These are phyloP conservation scores for Lasiodiplodia theobromae DNA, from an alignment of 2,329 filamentous ascomycete genomes.

Conservation along the genomic window DNA sequence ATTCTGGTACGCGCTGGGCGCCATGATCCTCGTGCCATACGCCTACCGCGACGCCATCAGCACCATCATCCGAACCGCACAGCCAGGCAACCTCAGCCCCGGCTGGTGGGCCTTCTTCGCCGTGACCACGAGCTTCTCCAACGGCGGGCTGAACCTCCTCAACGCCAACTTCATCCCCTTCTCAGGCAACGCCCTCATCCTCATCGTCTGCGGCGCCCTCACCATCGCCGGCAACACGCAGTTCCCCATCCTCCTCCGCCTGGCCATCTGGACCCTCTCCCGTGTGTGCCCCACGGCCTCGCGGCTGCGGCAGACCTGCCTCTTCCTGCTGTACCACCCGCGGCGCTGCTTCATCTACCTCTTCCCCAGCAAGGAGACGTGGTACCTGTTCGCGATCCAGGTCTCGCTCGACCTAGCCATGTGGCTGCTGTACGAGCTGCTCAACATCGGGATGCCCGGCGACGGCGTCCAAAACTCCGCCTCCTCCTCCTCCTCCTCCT, in stretches of 20 bases:
- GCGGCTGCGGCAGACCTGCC: slow-evolving; percentile 44
- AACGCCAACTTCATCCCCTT: slow-evolving; percentile 47
- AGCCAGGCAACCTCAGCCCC: slow-evolving; percentile 39
- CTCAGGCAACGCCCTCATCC: slow-evolving; percentile 48
- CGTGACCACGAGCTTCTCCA: slow-evolving; percentile 39
- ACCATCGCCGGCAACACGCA: slow-evolving; percentile 72
- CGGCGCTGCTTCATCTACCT: slow-evolving; percentile 68
- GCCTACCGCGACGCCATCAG: slow-evolving; percentile 28
- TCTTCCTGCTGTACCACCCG: slow-evolving; percentile 47
- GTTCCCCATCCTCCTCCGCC: slow-evolving; percentile 68
- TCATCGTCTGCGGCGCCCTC: slow-evolving; percentile 61
- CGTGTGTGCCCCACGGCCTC: slow-evolving; percentile 34
- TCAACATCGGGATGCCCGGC: slow-evolving; percentile 65
- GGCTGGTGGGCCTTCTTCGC: slow-evolving; percentile 42
- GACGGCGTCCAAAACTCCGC: slow-evolving; percentile 56
- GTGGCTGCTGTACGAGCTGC: slow-evolving; percentile 70
- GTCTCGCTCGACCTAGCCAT: slow-evolving; percentile 67
- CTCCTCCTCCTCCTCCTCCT: too few species aligned
- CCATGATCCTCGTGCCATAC: slow-evolving; percentile 34
- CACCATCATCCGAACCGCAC: slow-evolving; percentile 28
- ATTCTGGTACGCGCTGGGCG: slow-evolving; percentile 38
- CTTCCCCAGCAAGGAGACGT: slow-evolving; percentile 69
- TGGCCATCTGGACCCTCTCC: slow-evolving; percentile 63
- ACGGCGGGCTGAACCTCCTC: slow-evolving; percentile 44
- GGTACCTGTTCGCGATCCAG: slow-evolving; percentile 70